These are phyloP conservation scores for Huntiella abstrusa DNA, from an alignment of 2,329 filamentous ascomycete genomes.

Conservation along the genomic window DNA sequence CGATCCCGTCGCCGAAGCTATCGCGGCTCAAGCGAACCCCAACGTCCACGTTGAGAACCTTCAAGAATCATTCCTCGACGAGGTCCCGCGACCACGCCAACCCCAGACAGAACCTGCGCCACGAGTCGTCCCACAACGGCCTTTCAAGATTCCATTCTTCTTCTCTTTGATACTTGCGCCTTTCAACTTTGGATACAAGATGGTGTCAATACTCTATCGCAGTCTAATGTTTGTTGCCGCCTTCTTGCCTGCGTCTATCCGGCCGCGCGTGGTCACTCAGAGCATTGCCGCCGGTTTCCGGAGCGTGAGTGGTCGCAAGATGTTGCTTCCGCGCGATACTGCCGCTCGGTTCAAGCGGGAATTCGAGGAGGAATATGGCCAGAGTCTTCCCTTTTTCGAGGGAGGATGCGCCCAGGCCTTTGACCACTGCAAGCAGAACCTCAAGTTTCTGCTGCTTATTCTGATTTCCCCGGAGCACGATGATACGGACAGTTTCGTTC, in stretches of 20 bases:
- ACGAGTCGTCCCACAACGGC: slow-evolving; percentile 62
- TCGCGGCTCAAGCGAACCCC: slow-evolving; percentile 43
- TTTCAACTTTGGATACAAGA: slow-evolving; percentile 56
- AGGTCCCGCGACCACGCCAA: slow-evolving; percentile 14
- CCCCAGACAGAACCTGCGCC: slow-evolving; percentile 48
- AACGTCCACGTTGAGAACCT: slow-evolving; percentile 55
- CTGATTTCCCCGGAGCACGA: slow-evolving; percentile 88
- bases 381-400: slow-evolving; percentile 59
- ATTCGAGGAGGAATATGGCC: slow-evolving; percentile 84
- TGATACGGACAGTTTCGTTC: slow-evolving; percentile 65
- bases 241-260: slow-evolving; percentile 52
- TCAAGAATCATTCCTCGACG: slow-evolving; percentile 34
- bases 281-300: slow-evolving; percentile 31
- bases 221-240: slow-evolving; percentile 62
- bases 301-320: slow-evolving; percentile 50
- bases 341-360: slow-evolving; percentile 77
- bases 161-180: slow-evolving; percentile 40
- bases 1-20: slow-evolving; percentile 61
- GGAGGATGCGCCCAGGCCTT: slow-evolving; percentile 82
- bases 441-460: slow-evolving; percentile 80
- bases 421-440: slow-evolving; percentile 72
- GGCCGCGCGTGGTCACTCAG: slow-evolving; percentile 35
- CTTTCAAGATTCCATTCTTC: slow-evolving; percentile 57
- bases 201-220: slow-evolving; percentile 50
- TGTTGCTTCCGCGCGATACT: slow-evolving; percentile 70